These are phyloP conservation scores for Jimgerdemannia lactiflua DNA, from an alignment of 192 early-diverging fungal genomes.

Conservation along the genomic window DNA sequence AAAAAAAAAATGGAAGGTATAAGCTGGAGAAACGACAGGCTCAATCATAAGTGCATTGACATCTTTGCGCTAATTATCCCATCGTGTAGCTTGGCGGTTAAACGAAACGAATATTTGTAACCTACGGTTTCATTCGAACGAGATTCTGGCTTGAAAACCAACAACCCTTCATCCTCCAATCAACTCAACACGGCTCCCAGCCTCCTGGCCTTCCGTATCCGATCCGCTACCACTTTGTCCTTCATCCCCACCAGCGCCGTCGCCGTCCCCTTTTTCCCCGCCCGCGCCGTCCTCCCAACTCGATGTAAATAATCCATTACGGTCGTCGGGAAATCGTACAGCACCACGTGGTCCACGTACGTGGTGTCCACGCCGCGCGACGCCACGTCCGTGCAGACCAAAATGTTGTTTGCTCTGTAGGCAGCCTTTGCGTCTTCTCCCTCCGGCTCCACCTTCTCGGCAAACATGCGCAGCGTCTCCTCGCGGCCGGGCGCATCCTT, in stretches of 20 bases:
- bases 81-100: too few species aligned
- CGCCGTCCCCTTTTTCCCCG: slow-evolving; percentile 74
- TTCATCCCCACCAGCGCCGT: slow-evolving; percentile 77
- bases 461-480: slow-evolving; percentile 39
- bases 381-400: slow-evolving; percentile 90
- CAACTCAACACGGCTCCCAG: slow-evolving; percentile 51
- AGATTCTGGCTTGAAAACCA: not conserved
- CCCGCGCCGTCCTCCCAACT: slow-evolving; percentile 86
- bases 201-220: slow-evolving; percentile 56
- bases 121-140: too few species aligned
- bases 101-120: too few species aligned
- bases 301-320: slow-evolving; percentile 93
- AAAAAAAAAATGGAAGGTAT: too few species aligned
- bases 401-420: slow-evolving; percentile 44
- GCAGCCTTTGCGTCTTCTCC: not conserved
- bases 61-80: too few species aligned
- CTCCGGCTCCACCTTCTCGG: slow-evolving; percentile 9
- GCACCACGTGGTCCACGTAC: slow-evolving; percentile 81
- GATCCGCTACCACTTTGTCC: slow-evolving; percentile 64
- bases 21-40: too few species aligned
- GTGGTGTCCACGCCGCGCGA: slow-evolving; percentile 89
- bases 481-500: slow-evolving; percentile 34
- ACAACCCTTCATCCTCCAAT: not conserved
- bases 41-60: too few species aligned
- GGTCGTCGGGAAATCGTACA: slow-evolving; percentile 90